Conservation (phyloP, 2,329 filamentous ascomycete species). For the Calonectria pseudoreteaudii region DNA sequence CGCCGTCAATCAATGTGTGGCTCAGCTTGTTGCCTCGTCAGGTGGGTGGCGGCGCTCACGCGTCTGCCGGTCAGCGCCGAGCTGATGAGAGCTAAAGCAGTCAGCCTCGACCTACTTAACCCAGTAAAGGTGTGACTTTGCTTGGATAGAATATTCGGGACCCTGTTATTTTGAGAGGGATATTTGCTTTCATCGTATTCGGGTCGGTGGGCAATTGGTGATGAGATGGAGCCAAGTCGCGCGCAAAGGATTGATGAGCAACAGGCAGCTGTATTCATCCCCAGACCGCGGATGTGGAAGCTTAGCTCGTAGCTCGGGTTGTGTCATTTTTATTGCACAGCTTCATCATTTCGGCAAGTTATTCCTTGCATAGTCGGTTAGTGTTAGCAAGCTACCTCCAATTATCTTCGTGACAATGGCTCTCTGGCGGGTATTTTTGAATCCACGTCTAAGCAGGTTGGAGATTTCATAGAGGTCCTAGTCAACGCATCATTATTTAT, state of each 20-base stretch:
- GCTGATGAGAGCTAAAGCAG: slow-evolving; percentile 19
- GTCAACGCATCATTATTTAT: not conserved
- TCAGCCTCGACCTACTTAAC: slow-evolving; percentile 7
- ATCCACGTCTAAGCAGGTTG: not conserved
- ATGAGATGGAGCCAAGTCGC: not conserved
- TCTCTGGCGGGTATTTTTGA: not conserved
- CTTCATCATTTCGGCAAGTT: no score
- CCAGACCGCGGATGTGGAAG: not conserved
- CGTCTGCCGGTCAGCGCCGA: slow-evolving; percentile 28
- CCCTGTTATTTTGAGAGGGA: not conserved
- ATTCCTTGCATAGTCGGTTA: not conserved
- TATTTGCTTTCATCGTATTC: slow-evolving; percentile 2
- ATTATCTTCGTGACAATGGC: not conserved
- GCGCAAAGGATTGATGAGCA: not conserved
- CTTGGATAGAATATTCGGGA: not conserved
- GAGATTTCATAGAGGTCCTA: not conserved
- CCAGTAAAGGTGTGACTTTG: not conserved
- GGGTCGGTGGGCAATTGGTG: not conserved
- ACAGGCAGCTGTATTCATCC: not conserved
- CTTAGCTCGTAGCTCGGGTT: not conserved
- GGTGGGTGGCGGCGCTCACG: slow-evolving; percentile 37
- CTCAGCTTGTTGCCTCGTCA: slow-evolving; percentile 41
- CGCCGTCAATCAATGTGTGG: slow-evolving; percentile 28
- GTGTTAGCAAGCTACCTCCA: not conserved
- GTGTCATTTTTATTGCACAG: not conserved